These are phyloP conservation scores for Suillus clintonianus DNA, from an alignment of 768 basidiomycete species.

Conservation along the genomic window DNA sequence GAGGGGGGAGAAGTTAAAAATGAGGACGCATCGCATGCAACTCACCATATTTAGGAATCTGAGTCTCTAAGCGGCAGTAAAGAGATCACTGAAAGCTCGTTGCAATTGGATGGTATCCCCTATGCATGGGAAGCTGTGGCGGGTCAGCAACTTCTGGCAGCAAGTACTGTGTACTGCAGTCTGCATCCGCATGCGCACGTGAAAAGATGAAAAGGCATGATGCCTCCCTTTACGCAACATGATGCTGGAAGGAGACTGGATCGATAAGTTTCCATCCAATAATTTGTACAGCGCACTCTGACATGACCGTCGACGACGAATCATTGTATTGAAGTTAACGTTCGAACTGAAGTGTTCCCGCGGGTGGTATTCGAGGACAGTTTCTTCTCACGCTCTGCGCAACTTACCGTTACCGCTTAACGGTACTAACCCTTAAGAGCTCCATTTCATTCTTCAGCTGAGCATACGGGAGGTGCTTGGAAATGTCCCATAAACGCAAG, in stretches of 20 bases:
- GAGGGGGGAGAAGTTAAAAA: neutral
- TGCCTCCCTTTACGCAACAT: neutral
- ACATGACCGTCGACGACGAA: neutral
- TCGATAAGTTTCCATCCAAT: neutral
- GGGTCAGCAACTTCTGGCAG: too few species aligned
- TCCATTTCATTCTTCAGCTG: neutral
- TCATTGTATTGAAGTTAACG: neutral
- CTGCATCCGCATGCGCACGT: neutral
- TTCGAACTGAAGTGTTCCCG: neutral
- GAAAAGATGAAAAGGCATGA: neutral
- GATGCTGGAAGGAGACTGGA: neutral
- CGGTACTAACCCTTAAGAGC: neutral
- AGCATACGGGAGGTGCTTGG: neutral
- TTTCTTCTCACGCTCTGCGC: neutral
- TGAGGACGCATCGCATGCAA: neutral
- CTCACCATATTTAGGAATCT: neutral
- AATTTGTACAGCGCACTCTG: neutral
- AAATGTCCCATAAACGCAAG: slow-evolving; percentile 8
- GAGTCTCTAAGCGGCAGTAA: neutral
- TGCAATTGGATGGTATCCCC: neutral
- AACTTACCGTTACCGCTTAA: too few species aligned
- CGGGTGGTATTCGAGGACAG: neutral
- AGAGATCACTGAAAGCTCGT: neutral
- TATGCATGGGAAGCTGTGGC: neutral
- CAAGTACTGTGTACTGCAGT: neutral